These are phyloP conservation scores for Drechslera avenae DNA, from an alignment of 2,329 filamentous ascomycete genomes.

Conservation along the genomic window DNA sequence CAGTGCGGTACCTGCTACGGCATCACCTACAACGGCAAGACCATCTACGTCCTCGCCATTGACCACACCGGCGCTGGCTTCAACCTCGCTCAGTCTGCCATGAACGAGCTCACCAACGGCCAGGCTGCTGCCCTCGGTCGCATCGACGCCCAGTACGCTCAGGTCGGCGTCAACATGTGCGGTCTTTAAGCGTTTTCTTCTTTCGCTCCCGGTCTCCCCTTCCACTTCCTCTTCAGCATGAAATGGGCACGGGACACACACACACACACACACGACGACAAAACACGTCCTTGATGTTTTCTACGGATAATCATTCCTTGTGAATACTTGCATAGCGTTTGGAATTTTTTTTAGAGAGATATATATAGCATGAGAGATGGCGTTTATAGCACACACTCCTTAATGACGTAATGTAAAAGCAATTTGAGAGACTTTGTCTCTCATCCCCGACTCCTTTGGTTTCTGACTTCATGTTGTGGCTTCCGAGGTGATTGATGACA, in stretches of 20 bases:
- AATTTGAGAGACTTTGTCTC: not conserved
- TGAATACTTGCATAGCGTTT: constrained; percentile 7
- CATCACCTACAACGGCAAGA: constrained; percentile 54
- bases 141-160: constrained; percentile 49
- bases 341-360: not conserved
- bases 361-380: not conserved
- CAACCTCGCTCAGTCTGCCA: constrained; percentile 55
- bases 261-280: not conserved
- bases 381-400: constrained; percentile 17
- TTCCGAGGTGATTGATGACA: too few species aligned
- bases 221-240: not conserved
- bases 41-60: constrained; percentile 57
- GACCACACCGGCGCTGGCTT: constrained; percentile 56
- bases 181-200: constrained; percentile 26
- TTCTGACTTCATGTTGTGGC: too few species aligned
- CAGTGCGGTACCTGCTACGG: constrained; percentile 61
- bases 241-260: not conserved
- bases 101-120: constrained; percentile 57
- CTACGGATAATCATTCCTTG: not conserved
- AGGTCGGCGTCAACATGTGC: constrained; percentile 48
- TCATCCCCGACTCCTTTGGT: too few species aligned
- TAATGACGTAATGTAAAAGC: constrained; percentile 11
- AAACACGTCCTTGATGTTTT: constrained; percentile 12
- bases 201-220: too few species aligned
- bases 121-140: constrained; percentile 53